A percentile compares a stretch with the other conserved stretches of the same genome.
phyloP scores from a whole-genome alignment of 2,329 filamentous ascomycete genomes.

The Fusarium decemcellulare region DNA sequence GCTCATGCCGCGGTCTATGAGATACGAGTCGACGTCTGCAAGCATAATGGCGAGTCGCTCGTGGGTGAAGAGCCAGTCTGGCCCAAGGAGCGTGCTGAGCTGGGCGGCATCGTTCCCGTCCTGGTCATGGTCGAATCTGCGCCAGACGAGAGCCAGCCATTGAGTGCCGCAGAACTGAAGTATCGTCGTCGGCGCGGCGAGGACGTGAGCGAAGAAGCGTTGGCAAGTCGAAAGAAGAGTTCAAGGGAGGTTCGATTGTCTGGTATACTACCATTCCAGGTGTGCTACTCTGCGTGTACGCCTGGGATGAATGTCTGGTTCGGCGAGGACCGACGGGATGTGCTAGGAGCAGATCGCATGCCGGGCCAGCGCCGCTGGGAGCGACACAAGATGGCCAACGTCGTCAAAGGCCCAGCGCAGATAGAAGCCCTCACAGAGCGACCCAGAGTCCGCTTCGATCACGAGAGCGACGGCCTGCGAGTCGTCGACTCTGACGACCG shows the following conservation, averaged over 20 bases:
- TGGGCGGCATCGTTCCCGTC: slow-evolving; percentile 45
- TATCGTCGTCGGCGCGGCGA: slow-evolving; percentile 21
- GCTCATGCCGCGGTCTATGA: slow-evolving; percentile 36
- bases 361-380: slow-evolving; percentile 45
- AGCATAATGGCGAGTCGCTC: slow-evolving; percentile 43
- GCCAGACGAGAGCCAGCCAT: slow-evolving; percentile 19
- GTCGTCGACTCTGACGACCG: slow-evolving; percentile 36
- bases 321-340: slow-evolving; percentile 45
- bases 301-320: slow-evolving; percentile 42
- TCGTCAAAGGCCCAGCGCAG: slow-evolving; percentile 9
- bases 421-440: slow-evolving; percentile 16
- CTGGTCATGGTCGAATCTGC: slow-evolving; percentile 30
- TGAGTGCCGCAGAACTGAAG: slow-evolving; percentile 16
- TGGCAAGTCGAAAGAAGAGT: slow-evolving; percentile 32
- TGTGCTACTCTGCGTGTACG: slow-evolving; percentile 41
- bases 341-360: slow-evolving; percentile 47
- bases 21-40: slow-evolving; percentile 45
- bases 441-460: slow-evolving; percentile 36
- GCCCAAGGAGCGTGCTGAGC: slow-evolving; percentile 38
- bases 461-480: slow-evolving; percentile 17
- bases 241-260: slow-evolving; percentile 38
- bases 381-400: slow-evolving; percentile 27
- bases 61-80: slow-evolving; percentile 43
- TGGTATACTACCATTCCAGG: slow-evolving; percentile 45
- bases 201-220: slow-evolving; percentile 33